Evolutionary conservation across 768 basidiomycete species (phyloP), one percentile per base, ranked within the genome.

Genomic region (Coprinopsis sp.): DNA sequence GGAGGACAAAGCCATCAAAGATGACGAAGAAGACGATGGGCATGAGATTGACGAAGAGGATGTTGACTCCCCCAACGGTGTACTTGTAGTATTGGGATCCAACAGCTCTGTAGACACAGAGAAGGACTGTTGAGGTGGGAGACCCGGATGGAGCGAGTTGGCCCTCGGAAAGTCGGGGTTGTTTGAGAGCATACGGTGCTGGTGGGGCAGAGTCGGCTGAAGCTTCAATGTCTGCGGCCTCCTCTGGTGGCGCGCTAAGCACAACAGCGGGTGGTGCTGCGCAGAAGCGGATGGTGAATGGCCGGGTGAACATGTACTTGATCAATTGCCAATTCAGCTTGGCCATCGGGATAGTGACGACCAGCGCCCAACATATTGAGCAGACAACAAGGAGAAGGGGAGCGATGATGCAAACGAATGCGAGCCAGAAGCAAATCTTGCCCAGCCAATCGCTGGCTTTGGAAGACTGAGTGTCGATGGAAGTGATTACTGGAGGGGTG

Each of bases 71-170:
- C 16, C 96, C 92, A 40, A 99, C 79, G 4, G 96, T 99, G 63
- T 99, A 99, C 74, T 99, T 99, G 85, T 90, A 97, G 68, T 96
- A 98, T 63, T 94, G 77, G 57, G 81, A 70, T 2, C 95, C 96
- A 43, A 84, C 74, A 1, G 96, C 96, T 19, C 83, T 82, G 64
- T 98, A 98, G 3, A 87, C 95, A 68, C 96, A 99, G 23, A 99
- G 78, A 22, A 99, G 71, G 5, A 99, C 88, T 0, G 89, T 97
- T 33, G 91, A 87, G 27, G 75, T 77, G 2, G 85, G 84, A n/a
- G 78, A 81, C 16, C 86, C 87, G 10, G 78, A 78, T 3, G 96
- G 96, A 0, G 95, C 93, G 1, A 78, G 73, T 66, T 99, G 95
- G 25, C 96, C 96, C 18, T 88, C 85, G 7, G 84, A 78, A 12